These are phyloP conservation scores for Dissophora globulifera DNA, from an alignment of 192 early-diverging fungal genomes.

Conservation along the genomic window DNA sequence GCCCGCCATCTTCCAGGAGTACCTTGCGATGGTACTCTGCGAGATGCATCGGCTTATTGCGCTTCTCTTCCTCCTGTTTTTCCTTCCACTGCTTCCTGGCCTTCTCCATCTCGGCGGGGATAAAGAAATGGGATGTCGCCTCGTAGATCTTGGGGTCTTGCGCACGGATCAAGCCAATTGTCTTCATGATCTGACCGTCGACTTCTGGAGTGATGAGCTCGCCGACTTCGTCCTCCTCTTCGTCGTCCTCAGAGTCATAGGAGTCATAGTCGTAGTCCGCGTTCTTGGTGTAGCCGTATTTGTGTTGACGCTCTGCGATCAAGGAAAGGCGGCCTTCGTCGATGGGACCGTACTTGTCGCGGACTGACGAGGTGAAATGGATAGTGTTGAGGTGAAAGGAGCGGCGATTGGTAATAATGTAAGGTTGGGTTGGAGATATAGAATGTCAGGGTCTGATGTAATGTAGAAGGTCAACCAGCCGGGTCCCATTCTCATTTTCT, in stretches of 20 bases:
- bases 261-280: slow-evolving; percentile 62
- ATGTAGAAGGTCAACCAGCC: no score
- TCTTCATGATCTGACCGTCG: slow-evolving; percentile 94
- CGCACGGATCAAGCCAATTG: slow-evolving; percentile 81
- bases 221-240: slow-evolving; percentile 83
- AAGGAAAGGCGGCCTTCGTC: slow-evolving; percentile 31
- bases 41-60: slow-evolving; percentile 78
- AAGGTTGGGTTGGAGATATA: no score
- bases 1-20: slow-evolving; percentile 72
- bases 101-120: slow-evolving; percentile 68
- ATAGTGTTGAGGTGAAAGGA: slow-evolving; percentile 2
- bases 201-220: slow-evolving; percentile 88
- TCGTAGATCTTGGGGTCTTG: slow-evolving; percentile 90
- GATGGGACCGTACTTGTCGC: slow-evolving; percentile 71
- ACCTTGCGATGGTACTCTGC: slow-evolving; percentile 88
- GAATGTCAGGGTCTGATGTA: no score
- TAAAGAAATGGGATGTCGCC: slow-evolving; percentile 79
- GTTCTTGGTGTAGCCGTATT: slow-evolving; percentile 55
- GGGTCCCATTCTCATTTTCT: no score
- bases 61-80: slow-evolving; percentile 65
- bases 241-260: slow-evolving; percentile 71
- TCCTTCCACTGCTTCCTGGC: slow-evolving; percentile 73
- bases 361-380: slow-evolving; percentile 51
- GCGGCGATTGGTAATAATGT: no score
- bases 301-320: slow-evolving; percentile 53